Percentiles rank a stretch among this genome's conserved stretches.
Conservation (phyloP, 2,329 filamentous ascomycete genomes). For the Paraphoma sp. region DNA sequence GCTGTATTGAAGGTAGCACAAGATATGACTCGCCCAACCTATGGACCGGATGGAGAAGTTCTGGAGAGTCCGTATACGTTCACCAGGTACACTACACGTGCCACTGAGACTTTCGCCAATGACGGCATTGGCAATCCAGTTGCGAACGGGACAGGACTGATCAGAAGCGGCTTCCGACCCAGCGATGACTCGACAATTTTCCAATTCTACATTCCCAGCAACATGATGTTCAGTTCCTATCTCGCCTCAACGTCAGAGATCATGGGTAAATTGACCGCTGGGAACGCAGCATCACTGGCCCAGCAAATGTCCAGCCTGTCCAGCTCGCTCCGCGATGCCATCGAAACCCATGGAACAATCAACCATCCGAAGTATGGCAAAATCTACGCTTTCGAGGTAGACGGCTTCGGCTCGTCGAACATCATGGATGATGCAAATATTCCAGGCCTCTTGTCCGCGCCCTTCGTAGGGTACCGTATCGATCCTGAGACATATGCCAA, state of each 20-base stretch:
- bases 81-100: conserved; percentile 50
- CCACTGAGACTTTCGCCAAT: conserved; percentile 60
- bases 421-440: conserved; percentile 78
- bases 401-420: conserved; percentile 56
- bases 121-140: conserved; percentile 59
- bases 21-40: conserved; percentile 57
- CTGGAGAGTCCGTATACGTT: conserved; percentile 55
- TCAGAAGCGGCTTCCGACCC: conserved; percentile 58
- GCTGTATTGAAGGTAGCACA: conserved; percentile 54
- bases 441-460: conserved; percentile 69
- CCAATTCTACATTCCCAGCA: conserved; percentile 58
- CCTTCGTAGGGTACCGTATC: conserved; percentile 66
- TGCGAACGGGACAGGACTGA: conserved; percentile 56
- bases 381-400: conserved; percentile 58
- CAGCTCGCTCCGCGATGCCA: conserved; percentile 49
- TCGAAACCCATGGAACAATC: conserved; percentile 55
- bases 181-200: conserved; percentile 59
- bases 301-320: conserved; percentile 65
- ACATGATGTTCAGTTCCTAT: conserved; percentile 77
- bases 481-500: conserved; percentile 53
- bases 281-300: conserved; percentile 59
- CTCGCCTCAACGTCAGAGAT: conserved; percentile 62
- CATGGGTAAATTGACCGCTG: conserved; percentile 55
- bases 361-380: conserved; percentile 45
- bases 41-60: conserved; percentile 54